phyloP scores from a whole-genome alignment of 2,329 filamentous ascomycete species.

The Whalleya microplaca region DNA sequence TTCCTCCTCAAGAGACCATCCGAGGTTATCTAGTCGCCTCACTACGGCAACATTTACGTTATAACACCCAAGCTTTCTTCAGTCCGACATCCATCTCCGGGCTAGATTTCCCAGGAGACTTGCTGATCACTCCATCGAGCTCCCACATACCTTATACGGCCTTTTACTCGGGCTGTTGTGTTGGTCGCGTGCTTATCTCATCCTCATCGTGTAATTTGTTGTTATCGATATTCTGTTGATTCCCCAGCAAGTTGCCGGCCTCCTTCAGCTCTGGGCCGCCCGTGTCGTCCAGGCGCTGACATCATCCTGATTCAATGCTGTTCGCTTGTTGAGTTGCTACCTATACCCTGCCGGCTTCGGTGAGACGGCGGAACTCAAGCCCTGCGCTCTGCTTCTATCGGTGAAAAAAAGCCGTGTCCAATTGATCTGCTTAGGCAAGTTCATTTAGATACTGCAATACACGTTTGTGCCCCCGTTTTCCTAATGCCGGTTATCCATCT shows the following conservation, averaged over 20 bases:
- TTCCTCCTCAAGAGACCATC: background rate
- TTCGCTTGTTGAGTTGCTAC: conserved; percentile 22
- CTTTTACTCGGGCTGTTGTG: background rate
- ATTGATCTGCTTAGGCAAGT: conserved; percentile 10
- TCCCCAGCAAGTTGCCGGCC: conserved; percentile 3
- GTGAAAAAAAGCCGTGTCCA: conserved; percentile 17
- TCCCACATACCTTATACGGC: background rate
- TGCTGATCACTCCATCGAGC: background rate
- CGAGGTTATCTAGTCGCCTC: too few relatives aligned
- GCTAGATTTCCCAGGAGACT: too few relatives aligned
- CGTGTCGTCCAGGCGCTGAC: conserved; percentile 24
- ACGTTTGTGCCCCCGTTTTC: conserved; percentile 19
- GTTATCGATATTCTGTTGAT: conserved; percentile 11
- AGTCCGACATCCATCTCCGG: background rate
- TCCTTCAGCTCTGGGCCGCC: conserved; percentile 4
- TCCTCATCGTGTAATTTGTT: conserved; percentile 3
- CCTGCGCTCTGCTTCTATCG: conserved; percentile 13
- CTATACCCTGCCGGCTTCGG: conserved; percentile 22
- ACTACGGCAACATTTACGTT: too few relatives aligned
- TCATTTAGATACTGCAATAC: conserved; percentile 22
- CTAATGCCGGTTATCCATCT: conserved; percentile 7
- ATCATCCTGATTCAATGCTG: conserved; percentile 19
- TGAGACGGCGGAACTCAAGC: conserved; percentile 10
- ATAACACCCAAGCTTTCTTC: background rate
- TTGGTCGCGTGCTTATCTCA: conserved; percentile 10